Base-by-base conservation (phyloP, 768 basidiomycete species). In the Pleurotus pulmonarius region DNA sequence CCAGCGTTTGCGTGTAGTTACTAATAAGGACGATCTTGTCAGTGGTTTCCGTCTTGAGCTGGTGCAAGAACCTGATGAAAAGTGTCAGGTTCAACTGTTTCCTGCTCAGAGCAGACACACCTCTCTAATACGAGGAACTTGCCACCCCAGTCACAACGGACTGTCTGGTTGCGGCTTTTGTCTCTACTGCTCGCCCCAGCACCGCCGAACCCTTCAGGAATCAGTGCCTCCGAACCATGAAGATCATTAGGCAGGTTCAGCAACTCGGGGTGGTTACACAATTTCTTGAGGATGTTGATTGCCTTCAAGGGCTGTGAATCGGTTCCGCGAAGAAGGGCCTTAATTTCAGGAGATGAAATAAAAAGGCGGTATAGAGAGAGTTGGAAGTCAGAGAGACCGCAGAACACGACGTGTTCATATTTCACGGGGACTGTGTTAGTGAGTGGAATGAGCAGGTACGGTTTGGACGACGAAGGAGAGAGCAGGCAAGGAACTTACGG, bases 391-490 rank as follows among this genome's bases (percentile, higher is more conserved):
- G 92, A 93, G 3, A 91, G 80, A 41, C 83, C 80, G 68, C 94
- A 98, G 71, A 97, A 98, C 0, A 98, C 94, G 59, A 98, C 90
- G 58, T 98, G 94, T 69, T 98, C 97, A 73, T 98, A 98, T 70
- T 99, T 99, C 73, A 99, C 93, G 7, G 97, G 97, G 25, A 99
- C 96, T 98, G 16, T n/a, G n/a, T n/a, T n/a, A n/a, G n/a, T 7
- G 2, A 25, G 15, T 24, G 22, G 9, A 6, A 55, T 20, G 25
- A 44, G 60, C 37, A 56, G 55, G 46, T 57, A 62, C 25, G 16
- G 26, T 9, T 37, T 37, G 20, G 25, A 22, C 4, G 7, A 18
- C 22, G 41, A 51, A 29, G 38, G 39, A 13, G 24, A n/a, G 44
- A 46, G 54, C 22, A 39, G 25, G 8, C 22, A 51, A 13, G 16